Evolutionary conservation across 2,329 filamentous ascomycete species (phyloP), one percentile per base, ranked within the genome.

Genomic region (Plenodomus tracheiphilus): DNA sequence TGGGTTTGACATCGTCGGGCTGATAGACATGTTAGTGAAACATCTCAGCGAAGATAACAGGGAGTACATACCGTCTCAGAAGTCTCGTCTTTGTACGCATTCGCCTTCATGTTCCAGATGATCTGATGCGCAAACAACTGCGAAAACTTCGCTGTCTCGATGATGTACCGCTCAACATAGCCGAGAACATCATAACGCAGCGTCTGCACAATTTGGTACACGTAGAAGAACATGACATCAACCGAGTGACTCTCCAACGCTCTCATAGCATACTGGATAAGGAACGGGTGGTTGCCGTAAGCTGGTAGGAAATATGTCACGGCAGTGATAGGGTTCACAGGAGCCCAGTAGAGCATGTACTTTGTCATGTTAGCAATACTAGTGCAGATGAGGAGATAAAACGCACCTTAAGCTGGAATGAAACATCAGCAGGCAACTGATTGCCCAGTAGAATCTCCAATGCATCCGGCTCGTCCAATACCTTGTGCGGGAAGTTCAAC

Each of bases 91-190:
- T 97, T 99, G 80, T 89, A 99, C 1, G 92, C 89, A 71, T 99
- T 99, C 25, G 94, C 94, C 72, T 97, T 99, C 88, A 99, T 99
- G 71, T 99, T 99, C 94, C 95, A 99, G 68, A 99, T 99, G 59
- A 99, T 97, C 66, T 99, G 94, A 71, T 99, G 95, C 2, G 95
- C 93, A 73, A 99, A 99, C 8, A 97, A 77, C 72, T 97, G 94
- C n/a, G 94, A 97, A 66, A 96, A 92, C 63, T 95, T 93, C 1
- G 92, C 94, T 0, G 95, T 97, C 75, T 99, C 94, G 15, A 97
- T 81, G 46, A 99, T 97, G 68, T 97, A 99, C 38, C 93, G 84
- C 73, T 97, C 91, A 2, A 97, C 92, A 67, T 99, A 99, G 47
- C 94, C 94, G 19, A 99, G 79, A 11, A 82, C 83, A 77, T 99